Evolutionary conservation across 2,329 filamentous ascomycete genomes (phyloP).

Genomic region (Epichloe festucae): DNA sequence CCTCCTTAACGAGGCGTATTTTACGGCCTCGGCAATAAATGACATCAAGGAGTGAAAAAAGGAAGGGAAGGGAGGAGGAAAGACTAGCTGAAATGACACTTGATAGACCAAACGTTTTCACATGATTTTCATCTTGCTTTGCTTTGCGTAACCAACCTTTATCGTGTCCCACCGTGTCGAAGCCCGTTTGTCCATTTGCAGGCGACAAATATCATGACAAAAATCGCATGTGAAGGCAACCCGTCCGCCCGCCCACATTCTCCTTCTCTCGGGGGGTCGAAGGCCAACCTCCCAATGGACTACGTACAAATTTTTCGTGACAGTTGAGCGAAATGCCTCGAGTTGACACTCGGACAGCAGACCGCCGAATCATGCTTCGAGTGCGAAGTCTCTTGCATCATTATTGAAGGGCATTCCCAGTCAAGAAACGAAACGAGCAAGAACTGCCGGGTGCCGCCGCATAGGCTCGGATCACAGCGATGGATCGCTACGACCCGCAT

Average conservation of each 20-base stretch:
- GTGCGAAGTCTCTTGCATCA: background rate
- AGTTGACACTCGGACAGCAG: too few species aligned
- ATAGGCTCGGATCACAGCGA: background rate
- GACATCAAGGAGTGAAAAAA: background rate
- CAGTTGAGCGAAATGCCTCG: too few species aligned
- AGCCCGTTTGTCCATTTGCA: too few species aligned
- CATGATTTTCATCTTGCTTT: background rate
- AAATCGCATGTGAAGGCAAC: too few species aligned
- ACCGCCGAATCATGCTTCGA: too few species aligned
- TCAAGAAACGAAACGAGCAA: background rate
- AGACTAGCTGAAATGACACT: background rate
- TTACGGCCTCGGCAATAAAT: background rate
- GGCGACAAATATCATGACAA: too few species aligned
- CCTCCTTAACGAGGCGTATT: background rate
- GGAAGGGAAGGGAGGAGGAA: too few species aligned
- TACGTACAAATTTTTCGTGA: background rate
- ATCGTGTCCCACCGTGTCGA: background rate
- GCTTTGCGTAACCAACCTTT: background rate
- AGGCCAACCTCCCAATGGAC: background rate
- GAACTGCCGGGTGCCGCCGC: background rate
- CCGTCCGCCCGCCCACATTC: too few species aligned
- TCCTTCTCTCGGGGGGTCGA: too few species aligned
- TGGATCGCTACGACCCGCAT: too few species aligned
- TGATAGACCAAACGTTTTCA: background rate
- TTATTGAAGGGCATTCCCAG: background rate